Evolutionary conservation across 2,329 filamentous ascomycete species (phyloP), one percentile per base, ranked within the genome.

Genomic region (Claviceps humidiphila): DNA sequence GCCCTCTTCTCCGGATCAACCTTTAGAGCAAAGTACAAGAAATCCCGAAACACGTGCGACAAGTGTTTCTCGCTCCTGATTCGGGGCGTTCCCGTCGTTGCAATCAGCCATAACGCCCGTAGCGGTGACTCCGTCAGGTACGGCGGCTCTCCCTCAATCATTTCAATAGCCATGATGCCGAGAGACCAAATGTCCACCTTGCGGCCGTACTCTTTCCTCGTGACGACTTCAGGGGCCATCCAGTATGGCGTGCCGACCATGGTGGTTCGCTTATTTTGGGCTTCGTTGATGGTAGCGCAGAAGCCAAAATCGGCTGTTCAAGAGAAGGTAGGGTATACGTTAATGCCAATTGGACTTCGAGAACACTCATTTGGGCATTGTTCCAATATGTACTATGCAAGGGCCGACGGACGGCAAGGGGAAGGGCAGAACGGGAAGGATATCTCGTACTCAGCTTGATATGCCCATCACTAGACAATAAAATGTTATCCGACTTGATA

Each of bases 191-290:
- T 96, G 64, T 98, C 93, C 51, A 98, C 91, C 70, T 97, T 98
- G 57, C 91, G 85, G 58, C 93, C 93, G 69, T 98, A 98, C 70
- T 97, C 93, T 68, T 97, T 97, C 43, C 90, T 78, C 6, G 89
- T 97, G 30, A 98, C 93, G 22, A 98, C 91, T 70, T 98, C 93
- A 3, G 93, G 93, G 1, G 93, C 93, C 93, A 98, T 98, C 93
- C 93, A 98, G 70, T 98, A 98, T 2, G 93, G 93, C 7, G 93
- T 97, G 51, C 93, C 93, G 45, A 98, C 93, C 93, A 97, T 98
- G 14, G 93, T 98, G 4, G 90, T 97, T 55, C 93, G 86, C 76
- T 97, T 97, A 71, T 90, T 94, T 61, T 96, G 90, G 30, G 86
- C 85, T 63, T 97, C 91, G 64, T 96, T 97, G 70, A 97, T 96